Percentiles rank a stretch among this genome's conserved stretches.
These are phyloP conservation scores for Millerozyma acaciae DNA, from an alignment of 805 yeast genomes.

Conservation along the genomic window DNA sequence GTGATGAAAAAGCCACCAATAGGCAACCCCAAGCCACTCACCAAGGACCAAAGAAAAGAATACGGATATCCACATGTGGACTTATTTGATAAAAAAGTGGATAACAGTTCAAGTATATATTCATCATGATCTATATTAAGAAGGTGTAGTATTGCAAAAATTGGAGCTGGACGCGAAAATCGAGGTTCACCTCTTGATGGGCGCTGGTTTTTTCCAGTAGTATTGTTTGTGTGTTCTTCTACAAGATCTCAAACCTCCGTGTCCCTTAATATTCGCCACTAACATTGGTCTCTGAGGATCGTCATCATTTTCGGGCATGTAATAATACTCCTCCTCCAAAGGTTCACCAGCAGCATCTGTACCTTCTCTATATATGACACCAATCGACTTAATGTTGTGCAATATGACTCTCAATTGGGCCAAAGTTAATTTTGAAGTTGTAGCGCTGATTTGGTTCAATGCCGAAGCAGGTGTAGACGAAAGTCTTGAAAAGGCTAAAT, in stretches of 20 bases:
- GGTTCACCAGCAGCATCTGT: slow-evolving; percentile 97
- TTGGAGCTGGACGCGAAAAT: no score
- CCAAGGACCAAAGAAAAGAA: slow-evolving; percentile 16
- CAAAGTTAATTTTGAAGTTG: slow-evolving; percentile 44
- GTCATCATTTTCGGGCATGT: slow-evolving; percentile 75
- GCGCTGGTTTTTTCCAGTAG: slow-evolving; percentile 64
- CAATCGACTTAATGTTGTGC: slow-evolving; percentile 55
- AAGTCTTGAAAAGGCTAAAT: slow-evolving; percentile 84
- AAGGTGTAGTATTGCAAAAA: no score
- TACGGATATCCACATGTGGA: slow-evolving; percentile 26
- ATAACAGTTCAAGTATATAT: slow-evolving; percentile 7
- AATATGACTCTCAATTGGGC: slow-evolving; percentile 44
- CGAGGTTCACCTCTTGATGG: slow-evolving; percentile 38
- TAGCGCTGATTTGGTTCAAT: slow-evolving; percentile 58
- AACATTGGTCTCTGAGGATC: slow-evolving; percentile 66
- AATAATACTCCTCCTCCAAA: slow-evolving; percentile 90
- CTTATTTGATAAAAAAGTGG: slow-evolving; percentile 8
- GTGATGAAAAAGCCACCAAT: slow-evolving; percentile 9
- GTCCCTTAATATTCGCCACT: slow-evolving; percentile 76
- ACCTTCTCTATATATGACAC: slow-evolving; percentile 85
- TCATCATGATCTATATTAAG: no score
- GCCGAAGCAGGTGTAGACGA: slow-evolving; percentile 82
- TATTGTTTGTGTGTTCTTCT: slow-evolving; percentile 91
- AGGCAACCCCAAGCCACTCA: slow-evolving; percentile 25
- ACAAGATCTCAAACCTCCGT: slow-evolving; percentile 78